Evolutionary conservation across 805 yeast species (phyloP).

Genomic region (Hemisphaericaspora nanyangensis): DNA sequence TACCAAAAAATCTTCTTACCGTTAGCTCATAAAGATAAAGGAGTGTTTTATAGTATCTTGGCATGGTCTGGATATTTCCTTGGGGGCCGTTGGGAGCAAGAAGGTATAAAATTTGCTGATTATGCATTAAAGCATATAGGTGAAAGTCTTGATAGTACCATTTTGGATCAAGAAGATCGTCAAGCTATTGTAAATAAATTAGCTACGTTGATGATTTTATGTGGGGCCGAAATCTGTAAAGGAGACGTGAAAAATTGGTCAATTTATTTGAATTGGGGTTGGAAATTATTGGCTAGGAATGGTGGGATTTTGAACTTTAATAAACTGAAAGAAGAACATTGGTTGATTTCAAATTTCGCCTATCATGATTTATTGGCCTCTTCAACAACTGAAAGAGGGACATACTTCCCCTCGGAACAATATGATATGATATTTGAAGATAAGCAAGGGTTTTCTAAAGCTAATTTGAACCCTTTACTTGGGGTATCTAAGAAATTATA

Average conservation of each 20-base stretch:
- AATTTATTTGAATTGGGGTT: constrained; percentile 60
- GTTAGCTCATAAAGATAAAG: constrained; percentile 48
- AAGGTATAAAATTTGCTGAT: constrained; percentile 47
- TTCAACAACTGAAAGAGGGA: constrained; percentile 54
- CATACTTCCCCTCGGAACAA: constrained; percentile 60
- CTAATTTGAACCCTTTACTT: constrained; percentile 61
- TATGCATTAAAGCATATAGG: constrained; percentile 44
- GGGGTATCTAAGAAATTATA: constrained; percentile 72
- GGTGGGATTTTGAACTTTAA: constrained; percentile 61
- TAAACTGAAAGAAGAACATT: constrained; percentile 56
- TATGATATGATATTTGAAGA: constrained; percentile 51
- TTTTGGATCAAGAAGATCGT: constrained; percentile 26
- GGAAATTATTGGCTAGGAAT: constrained; percentile 52
- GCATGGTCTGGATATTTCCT: constrained; percentile 57
- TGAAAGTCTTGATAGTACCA: constrained; percentile 13
- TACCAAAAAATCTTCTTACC: constrained; percentile 52
- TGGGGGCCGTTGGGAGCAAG: constrained; percentile 41
- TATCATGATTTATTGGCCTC: constrained; percentile 75
- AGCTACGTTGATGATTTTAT: constrained; percentile 63
- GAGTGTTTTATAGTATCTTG: constrained; percentile 48
- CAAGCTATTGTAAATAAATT: constrained; percentile 42
- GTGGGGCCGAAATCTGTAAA: constrained; percentile 79
- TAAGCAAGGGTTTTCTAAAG: constrained; percentile 28
- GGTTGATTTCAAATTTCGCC: constrained; percentile 74
- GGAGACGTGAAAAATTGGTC: constrained; percentile 82